Percentiles rank a stretch among this genome's conserved stretches.
Conservation (phyloP, 305 asterid species). For the Plantago coronopus region DNA sequence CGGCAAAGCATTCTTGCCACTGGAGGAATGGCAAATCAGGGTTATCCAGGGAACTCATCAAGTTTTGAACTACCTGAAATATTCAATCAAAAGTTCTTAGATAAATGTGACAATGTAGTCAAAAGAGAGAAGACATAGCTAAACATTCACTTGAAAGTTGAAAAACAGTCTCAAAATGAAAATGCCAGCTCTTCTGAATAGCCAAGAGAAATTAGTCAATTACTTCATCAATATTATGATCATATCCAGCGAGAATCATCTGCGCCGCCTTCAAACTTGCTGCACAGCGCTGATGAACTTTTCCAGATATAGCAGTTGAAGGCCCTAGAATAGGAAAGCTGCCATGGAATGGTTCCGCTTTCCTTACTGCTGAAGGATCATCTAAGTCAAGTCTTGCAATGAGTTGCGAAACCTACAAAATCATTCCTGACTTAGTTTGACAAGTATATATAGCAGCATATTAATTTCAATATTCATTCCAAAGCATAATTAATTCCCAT, state of each 20-base stretch:
- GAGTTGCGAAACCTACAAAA: constrained; percentile 79
- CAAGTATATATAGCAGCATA: constrained; percentile 19
- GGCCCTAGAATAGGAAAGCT: constrained; percentile 87
- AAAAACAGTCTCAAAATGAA: too few species aligned
- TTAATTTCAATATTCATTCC: too few species aligned
- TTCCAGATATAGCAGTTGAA: constrained; percentile 93
- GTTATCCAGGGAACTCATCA: constrained; percentile 92
- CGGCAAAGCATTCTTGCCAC: constrained; percentile 99
- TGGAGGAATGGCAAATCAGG: constrained; percentile 98
- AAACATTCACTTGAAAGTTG: too few species aligned
- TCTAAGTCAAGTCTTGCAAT: constrained; percentile 94
- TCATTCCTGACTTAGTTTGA: constrained; percentile 19
- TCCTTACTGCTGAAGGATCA: constrained; percentile 97
- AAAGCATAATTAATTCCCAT: too few species aligned
- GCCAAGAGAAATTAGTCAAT: constrained; percentile 34
- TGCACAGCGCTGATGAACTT: constrained; percentile 96
- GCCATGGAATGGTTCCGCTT: constrained; percentile 92
- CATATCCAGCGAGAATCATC: constrained; percentile 98
- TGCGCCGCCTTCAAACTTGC: constrained; percentile 87
- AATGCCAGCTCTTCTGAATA: background rate
- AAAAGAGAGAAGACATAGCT: too few species aligned
- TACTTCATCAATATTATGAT: constrained; percentile 81
- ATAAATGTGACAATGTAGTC: background rate
- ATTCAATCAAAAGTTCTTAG: too few species aligned
- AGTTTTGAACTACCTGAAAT: constrained; percentile 83